These are phyloP conservation scores for Chaetomium fimeti DNA, from an alignment of 495 filamentous ascomycete genomes.

Conservation along the genomic window DNA sequence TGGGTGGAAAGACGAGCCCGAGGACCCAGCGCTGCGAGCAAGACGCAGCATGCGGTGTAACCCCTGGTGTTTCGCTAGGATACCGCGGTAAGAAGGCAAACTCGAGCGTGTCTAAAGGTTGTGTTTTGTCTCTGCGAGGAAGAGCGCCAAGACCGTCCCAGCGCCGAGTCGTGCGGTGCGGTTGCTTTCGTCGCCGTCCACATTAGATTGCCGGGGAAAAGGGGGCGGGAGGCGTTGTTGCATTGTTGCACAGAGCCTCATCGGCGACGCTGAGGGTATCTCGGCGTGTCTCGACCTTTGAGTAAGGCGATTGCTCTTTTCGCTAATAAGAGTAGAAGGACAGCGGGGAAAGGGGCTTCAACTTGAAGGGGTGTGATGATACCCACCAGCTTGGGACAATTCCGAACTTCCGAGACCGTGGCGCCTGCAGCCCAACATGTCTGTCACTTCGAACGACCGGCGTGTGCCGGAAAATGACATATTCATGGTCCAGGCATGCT, in stretches of 20 bases:
- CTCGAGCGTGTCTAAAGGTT: neutral
- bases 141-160: slow-evolving; percentile 4
- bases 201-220: neutral
- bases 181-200: neutral
- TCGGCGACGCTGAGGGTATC: neutral
- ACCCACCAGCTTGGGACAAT: neutral
- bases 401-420: slow-evolving; percentile 2
- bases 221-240: neutral
- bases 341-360: neutral
- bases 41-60: slow-evolving; percentile 17
- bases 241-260: slow-evolving; percentile 8
- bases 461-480: neutral
- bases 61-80: slow-evolving; percentile 6
- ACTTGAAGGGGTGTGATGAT: neutral
- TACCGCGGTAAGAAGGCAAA: neutral
- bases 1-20: neutral
- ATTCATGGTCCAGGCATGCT: neutral
- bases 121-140: neutral
- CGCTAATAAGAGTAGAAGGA: neutral
- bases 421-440: slow-evolving; percentile 1
- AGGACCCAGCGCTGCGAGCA: neutral
- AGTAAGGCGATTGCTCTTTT: neutral
- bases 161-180: neutral
- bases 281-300: slow-evolving; percentile 2
- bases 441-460: neutral